Conservation (phyloP, 305 asterid genomes). For the Fraxinus dipetala region DNA sequence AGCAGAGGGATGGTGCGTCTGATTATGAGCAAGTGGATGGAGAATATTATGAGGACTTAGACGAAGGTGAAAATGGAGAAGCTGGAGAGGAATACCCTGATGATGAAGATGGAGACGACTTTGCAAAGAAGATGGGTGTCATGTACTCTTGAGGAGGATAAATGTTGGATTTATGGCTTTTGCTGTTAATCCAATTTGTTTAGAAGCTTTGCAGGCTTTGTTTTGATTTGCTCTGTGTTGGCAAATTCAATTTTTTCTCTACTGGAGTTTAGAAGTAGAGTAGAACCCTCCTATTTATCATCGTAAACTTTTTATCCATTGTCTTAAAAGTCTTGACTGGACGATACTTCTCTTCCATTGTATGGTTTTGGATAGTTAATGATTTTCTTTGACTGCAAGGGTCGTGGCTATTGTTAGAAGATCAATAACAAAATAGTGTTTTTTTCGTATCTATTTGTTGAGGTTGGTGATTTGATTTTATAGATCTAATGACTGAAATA, state of each 20-base stretch:
- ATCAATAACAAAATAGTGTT: background rate
- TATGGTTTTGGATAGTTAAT: constrained; percentile 2
- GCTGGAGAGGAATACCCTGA: constrained; percentile 55
- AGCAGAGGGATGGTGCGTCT: constrained; percentile 45
- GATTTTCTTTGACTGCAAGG: background rate
- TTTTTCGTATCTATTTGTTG: background rate
- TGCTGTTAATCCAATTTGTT: constrained; percentile 7
- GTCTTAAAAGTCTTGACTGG: constrained; percentile 17
- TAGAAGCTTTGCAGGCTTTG: constrained; percentile 1
- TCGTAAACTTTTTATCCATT: constrained; percentile 21
- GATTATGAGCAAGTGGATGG: constrained; percentile 68
- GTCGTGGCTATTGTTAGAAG: background rate
- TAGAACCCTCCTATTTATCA: constrained; percentile 20
- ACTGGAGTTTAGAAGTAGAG: constrained; percentile 41
- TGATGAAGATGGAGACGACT: constrained; percentile 63
- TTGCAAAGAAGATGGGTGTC: constrained; percentile 82
- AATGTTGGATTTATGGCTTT: background rate
- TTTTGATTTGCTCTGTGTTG: constrained; percentile 18
- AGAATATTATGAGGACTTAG: constrained; percentile 50
- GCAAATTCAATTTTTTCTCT: constrained; percentile 26
- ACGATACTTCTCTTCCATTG: constrained; percentile 20
- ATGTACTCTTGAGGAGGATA: constrained; percentile 40
- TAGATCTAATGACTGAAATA: no score
- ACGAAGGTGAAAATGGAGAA: constrained; percentile 63
- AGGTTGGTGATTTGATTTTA: background rate